Evolutionary conservation across 2,329 filamentous ascomycete genomes (phyloP), one percentile per base, ranked within the genome.

Genomic region (Fusarium liriodendri): DNA sequence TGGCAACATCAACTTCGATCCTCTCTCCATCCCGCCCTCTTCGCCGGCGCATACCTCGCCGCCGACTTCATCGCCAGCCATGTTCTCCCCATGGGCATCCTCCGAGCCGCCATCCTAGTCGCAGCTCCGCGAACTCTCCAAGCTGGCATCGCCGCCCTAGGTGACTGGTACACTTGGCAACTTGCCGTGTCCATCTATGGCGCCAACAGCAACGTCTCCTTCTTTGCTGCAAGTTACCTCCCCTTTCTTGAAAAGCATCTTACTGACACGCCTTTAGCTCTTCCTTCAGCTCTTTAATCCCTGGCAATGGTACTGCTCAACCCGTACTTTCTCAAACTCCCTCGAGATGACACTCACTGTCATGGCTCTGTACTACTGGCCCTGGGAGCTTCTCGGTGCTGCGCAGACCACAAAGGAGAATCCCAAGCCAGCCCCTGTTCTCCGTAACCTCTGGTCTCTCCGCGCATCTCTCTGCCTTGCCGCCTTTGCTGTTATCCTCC

Each of bases 241-340:
- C 11, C 16, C 14, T 50, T 29, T 8, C 4, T 22, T 50, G 4
- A 32, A 32, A 6, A 16, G n/a, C 8, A 68, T 37, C 29, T 38
- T 32, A 20, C 33, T 37, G 2, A 37, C 32, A 4, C 6, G 1
- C 25, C 11, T 2, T 20, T 59, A 84, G 82, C 79, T 84, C 18
- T 79, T 83, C 64, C 79, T 84, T 35, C 80, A 83, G 40, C 76
- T 83, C 29, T 78, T 81, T 65, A 84, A 77, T 63, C 81, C 97
- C 8, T 99, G 97, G 95, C 95, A 98, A 82, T 98, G 94, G 94
- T 98, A 97, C 83, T 97, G 93, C 83, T 97, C 95, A 2, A 96
- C 95, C 0, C 90, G 97, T 55, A 98, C 97, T 1, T 93, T 99
- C 79, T 98, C 96, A 64, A 99, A 99, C 84, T 97, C 92, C 62